Percentiles rank a stretch among this genome's conserved stretches.
phyloP scores from a whole-genome alignment of 306 rosid species.

The Alnus rubra region DNA sequence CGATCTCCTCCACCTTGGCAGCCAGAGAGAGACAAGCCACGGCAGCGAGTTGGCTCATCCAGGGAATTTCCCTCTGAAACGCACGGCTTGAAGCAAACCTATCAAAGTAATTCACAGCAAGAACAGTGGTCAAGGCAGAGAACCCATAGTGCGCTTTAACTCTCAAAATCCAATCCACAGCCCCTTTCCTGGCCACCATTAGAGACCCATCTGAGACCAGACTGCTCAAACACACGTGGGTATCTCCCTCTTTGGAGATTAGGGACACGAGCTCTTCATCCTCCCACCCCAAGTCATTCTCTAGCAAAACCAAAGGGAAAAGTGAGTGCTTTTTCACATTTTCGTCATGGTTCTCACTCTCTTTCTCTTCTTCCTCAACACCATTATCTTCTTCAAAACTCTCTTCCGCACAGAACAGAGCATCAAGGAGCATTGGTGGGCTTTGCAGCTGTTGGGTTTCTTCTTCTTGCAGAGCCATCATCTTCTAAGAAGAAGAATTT shows the following conservation, averaged over 20 bases:
- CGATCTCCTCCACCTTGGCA: conserved; percentile 87
- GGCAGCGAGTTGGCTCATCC: conserved; percentile 83
- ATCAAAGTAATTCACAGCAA: conserved; percentile 93
- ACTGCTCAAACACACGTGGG: conserved; percentile 35
- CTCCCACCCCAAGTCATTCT: conserved; percentile 65
- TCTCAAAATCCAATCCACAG: conserved; percentile 69
- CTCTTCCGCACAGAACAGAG: conserved; percentile 70
- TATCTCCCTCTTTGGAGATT: conserved; percentile 62
- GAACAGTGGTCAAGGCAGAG: conserved; percentile 67
- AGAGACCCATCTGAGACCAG: conserved; percentile 43
- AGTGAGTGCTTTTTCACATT: conserved; percentile 33
- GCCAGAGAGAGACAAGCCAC: conserved; percentile 88
- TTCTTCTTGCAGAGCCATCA: conserved; percentile 60
- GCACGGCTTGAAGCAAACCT: conserved; percentile 57
- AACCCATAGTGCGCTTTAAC: conserved; percentile 62
- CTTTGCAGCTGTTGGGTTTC: conserved; percentile 33
- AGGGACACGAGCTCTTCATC: conserved; percentile 61
- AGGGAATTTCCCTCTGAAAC: conserved; percentile 68
- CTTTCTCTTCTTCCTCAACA: conserved; percentile 34
- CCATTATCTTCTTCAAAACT: conserved; percentile 47
- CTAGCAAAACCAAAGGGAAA: conserved; percentile 43
- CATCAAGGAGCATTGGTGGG: conserved; percentile 50
- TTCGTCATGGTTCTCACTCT: conserved; percentile 29
- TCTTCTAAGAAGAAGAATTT: conserved; percentile 48
- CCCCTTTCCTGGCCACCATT: conserved; percentile 49